Base-by-base conservation (phyloP, 2,329 filamentous ascomycete species). In the Phaeosphaeria sp. region DNA sequence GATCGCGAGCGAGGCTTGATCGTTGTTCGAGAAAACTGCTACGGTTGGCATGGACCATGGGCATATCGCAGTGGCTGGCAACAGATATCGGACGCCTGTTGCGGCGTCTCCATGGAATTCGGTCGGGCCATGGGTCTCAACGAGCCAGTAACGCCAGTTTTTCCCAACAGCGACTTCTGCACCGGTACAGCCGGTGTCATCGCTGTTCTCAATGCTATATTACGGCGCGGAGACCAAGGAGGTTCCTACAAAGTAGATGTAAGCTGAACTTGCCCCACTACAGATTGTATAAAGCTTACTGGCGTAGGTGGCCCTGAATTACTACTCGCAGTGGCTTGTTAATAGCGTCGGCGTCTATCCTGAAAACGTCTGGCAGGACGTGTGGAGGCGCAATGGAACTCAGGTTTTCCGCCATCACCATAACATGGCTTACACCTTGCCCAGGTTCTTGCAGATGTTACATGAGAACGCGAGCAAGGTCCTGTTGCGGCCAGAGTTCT, bases 371-470 rank as follows among this genome's bases (percentile, higher is more conserved):
- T 86, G 84, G 84, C 61, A 81, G 13, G 77, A 81, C 13, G 60
- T 85, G 2, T 84, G 81, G 78, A 61, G 68, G 9, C 73, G 78
- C 13, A 79, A 85, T 57, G 81, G 80, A 2, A 72, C 69, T 20
- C 79, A 78, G 5, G 77, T 83, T 1, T 86, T 84, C 73, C 78
- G 83, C 11, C 80, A 85, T 64, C 81, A 82, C 64, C 78, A 86
- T 60, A 74, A 77, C 27, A 84, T 85, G 81, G 57, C 56, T 1
- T 77, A 81, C 47, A 72, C 68, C 1, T 54, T 83, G 6, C 80
- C 80, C 7, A 68, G 67, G 3, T 79, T 80, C 60, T 51, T 82
- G 42, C 72, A 74, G 18, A 73, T 80, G 68, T 63, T 83, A 22
- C 54, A 73, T 20, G 64, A 79, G 49, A 73, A 83, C 53, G 76